phyloP scores from a whole-genome alignment of 1,284 basidiomycete genomes.

The Apiotrichum akiyoshidainum region DNA sequence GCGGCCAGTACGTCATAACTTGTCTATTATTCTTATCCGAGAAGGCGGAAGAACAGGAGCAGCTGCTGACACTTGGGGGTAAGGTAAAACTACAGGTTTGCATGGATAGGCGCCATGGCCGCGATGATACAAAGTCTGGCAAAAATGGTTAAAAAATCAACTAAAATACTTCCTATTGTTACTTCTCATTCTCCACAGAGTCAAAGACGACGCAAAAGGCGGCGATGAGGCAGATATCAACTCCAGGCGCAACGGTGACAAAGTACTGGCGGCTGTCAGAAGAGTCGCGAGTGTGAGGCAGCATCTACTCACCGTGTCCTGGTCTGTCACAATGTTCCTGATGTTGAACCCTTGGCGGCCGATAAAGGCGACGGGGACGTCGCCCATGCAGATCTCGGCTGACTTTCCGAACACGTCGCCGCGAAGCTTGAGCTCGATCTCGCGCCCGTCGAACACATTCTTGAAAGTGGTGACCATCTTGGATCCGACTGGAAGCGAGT shows the following conservation, averaged over 20 bases:
- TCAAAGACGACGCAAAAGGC: conserved; percentile 52
- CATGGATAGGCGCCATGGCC: too few relatives aligned
- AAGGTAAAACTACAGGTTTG: too few relatives aligned
- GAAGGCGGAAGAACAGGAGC: too few relatives aligned
- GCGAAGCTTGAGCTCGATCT: conserved; percentile 11
- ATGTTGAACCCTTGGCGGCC: conserved; percentile 36
- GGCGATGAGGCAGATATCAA: conserved; percentile 51
- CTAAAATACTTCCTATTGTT: background rate
- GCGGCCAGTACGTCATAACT: too few relatives aligned
- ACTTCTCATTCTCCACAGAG: conserved; percentile 38
- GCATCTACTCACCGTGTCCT: conserved; percentile 37
- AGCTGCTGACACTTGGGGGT: too few relatives aligned
- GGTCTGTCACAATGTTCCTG: conserved; percentile 34
- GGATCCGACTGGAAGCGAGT: conserved; percentile 30
- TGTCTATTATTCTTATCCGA: too few relatives aligned
- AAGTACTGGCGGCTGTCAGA: conserved; percentile 34
- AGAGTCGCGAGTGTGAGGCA: background rate
- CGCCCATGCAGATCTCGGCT: conserved; percentile 30
- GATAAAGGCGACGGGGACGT: conserved; percentile 42
- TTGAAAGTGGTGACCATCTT: conserved; percentile 44
- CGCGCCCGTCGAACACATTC: background rate
- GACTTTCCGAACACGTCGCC: conserved; percentile 45
- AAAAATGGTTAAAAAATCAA: background rate
- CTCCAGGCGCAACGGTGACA: conserved; percentile 49
- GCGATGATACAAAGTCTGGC: too few relatives aligned